Evolutionary conservation across 2,329 filamentous ascomycete species (phyloP).

Genomic region (Nakataea oryzae): DNA sequence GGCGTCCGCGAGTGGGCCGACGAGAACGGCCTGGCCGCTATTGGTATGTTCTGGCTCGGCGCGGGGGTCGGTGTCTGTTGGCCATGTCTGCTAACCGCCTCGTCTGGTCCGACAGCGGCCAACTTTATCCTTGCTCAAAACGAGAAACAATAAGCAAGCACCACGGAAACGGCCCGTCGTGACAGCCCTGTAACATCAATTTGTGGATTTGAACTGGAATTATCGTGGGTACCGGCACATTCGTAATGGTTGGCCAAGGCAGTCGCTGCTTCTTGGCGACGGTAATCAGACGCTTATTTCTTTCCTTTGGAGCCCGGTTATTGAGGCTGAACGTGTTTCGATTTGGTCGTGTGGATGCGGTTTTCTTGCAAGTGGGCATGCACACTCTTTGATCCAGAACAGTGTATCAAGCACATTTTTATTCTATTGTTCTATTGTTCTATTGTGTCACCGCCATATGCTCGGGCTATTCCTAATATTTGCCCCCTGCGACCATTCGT

Average conservation of each 20-base stretch:
- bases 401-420: neutral
- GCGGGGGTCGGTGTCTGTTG: neutral
- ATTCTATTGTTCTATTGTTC: neutral
- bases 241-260: no score
- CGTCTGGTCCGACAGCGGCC: slow-evolving; percentile 16
- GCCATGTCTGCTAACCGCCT: slow-evolving; percentile 1
- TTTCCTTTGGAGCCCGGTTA: no score
- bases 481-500: neutral
- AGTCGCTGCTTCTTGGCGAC: no score
- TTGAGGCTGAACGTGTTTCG: no score
- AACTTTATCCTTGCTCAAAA: slow-evolving; percentile 31
- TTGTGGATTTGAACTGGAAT: neutral
- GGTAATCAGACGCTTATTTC: no score
- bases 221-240: no score
- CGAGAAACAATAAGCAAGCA: slow-evolving; percentile 21
- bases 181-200: neutral
- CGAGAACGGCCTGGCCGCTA: slow-evolving; percentile 27
- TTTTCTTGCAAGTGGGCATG: no score
- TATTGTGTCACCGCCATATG: neutral
- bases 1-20: slow-evolving; percentile 28
- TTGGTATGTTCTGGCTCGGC: slow-evolving; percentile 22
- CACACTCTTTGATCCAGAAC: no score
- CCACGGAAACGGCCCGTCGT: neutral
- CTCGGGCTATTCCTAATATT: neutral
- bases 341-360: no score